A percentile compares a stretch with the other conserved stretches of the same genome.
Evolutionary conservation across 768 basidiomycete genomes (phyloP).

Genomic region (Daedaleopsis nitida): DNA sequence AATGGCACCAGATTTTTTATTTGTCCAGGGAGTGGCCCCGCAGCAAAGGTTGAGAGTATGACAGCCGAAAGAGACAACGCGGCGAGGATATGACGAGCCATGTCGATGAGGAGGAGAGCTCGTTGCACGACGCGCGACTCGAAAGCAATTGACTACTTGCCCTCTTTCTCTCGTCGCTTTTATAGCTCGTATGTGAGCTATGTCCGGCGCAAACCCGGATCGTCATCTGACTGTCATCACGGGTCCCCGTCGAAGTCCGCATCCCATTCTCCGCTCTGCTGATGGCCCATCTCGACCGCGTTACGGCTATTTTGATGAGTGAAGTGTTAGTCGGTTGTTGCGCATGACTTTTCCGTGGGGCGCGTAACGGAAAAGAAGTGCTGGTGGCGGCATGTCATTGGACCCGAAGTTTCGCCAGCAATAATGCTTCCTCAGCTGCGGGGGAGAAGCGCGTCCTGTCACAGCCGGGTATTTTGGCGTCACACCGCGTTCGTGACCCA

Average conservation of each 20-base stretch:
- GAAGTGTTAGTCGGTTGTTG: no score
- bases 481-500: no score
- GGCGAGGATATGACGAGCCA: background rate
- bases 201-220: background rate
- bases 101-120: background rate
- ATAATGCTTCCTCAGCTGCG: no score
- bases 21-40: constrained; percentile 38
- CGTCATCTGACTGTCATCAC: background rate
- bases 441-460: no score
- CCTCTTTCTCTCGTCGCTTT: background rate
- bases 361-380: no score
- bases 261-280: background rate
- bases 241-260: background rate
- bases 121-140: background rate
- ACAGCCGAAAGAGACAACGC: background rate
- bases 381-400: no score
- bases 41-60: constrained; percentile 6
- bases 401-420: no score
- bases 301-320: background rate
- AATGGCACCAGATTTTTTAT: constrained; percentile 70
- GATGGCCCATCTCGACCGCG: background rate
- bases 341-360: no score
- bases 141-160: background rate
- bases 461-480: no score
- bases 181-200: background rate